phyloP scores from a whole-genome alignment of 2,329 filamentous ascomycete genomes.

The Microsporum canis region DNA sequence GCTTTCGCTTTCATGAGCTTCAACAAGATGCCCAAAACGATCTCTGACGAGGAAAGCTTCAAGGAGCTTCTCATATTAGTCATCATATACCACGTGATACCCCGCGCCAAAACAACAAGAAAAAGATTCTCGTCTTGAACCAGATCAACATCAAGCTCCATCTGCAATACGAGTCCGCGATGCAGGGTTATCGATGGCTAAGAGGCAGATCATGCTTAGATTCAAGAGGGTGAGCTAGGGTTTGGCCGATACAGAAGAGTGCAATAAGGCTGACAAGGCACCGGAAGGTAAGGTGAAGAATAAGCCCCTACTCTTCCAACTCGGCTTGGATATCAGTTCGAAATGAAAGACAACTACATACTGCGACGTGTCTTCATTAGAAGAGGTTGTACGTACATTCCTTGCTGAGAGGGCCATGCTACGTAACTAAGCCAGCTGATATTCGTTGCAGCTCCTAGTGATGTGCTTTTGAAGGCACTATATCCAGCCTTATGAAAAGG shows the following conservation, averaged over 20 bases:
- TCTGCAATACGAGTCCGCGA: neutral
- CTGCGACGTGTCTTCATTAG: neutral
- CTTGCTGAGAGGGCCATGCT: neutral
- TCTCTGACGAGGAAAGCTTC: neutral
- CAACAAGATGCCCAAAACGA: neutral
- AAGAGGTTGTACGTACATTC: neutral
- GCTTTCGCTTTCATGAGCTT: neutral
- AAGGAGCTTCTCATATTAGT: neutral
- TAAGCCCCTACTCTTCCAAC: too few relatives aligned
- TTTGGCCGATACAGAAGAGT: neutral
- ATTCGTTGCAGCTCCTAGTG: neutral
- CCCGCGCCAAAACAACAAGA: neutral
- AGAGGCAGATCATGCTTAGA: neutral
- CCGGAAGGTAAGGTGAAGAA: too few relatives aligned
- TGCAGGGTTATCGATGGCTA: neutral
- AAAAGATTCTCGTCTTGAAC: neutral
- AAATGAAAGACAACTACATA: too few relatives aligned
- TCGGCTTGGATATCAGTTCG: too few relatives aligned
- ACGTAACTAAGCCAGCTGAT: neutral
- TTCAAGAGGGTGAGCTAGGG: neutral
- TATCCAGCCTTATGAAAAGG: neutral
- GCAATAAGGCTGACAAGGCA: neutral
- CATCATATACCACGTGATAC: neutral
- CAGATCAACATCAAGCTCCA: neutral
- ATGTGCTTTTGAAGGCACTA: neutral